Conservation (phyloP, 164 flowering plant species). For the grape (Vitis vinifera) region DNA sequence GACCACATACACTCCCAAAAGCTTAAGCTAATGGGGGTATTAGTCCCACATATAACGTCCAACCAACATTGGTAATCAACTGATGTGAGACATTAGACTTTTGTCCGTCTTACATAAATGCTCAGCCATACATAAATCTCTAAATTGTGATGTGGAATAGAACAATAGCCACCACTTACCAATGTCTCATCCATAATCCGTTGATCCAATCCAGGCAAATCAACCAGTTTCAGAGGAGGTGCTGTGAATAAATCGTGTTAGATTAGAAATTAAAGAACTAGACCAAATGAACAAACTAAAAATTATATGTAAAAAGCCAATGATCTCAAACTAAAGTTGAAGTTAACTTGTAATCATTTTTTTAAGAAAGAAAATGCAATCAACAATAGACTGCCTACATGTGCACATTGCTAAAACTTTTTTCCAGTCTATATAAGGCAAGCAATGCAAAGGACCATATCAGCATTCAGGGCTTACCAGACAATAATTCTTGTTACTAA, state of each 20-base stretch:
- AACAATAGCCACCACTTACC: conserved; percentile 47
- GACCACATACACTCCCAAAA: no score
- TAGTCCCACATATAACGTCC: no score
- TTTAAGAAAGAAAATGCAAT: not conserved
- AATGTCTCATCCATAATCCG: conserved; percentile 80
- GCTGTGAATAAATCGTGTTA: conserved; percentile 49
- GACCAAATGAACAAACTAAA: not conserved
- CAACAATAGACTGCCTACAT: no score
- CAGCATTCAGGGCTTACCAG: no score
- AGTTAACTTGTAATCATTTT: no score
- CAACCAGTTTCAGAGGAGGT: conserved; percentile 88
- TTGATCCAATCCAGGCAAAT: conserved; percentile 97
- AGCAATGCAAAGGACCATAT: not conserved
- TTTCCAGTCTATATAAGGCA: not conserved
- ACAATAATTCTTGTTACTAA: no score
- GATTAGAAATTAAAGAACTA: not conserved
- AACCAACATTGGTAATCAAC: no score
- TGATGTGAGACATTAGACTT: no score
- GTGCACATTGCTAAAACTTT: not conserved
- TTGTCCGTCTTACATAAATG: not conserved
- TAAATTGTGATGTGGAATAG: not conserved
- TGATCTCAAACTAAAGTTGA: not conserved
- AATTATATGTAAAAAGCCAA: not conserved
- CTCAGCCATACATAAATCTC: not conserved
- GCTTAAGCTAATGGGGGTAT: no score